A percentile compares a stretch with the other conserved stretches of the same genome.
These are phyloP conservation scores for Daldinia childiae DNA, from an alignment of 495 filamentous ascomycete species.

Conservation along the genomic window DNA sequence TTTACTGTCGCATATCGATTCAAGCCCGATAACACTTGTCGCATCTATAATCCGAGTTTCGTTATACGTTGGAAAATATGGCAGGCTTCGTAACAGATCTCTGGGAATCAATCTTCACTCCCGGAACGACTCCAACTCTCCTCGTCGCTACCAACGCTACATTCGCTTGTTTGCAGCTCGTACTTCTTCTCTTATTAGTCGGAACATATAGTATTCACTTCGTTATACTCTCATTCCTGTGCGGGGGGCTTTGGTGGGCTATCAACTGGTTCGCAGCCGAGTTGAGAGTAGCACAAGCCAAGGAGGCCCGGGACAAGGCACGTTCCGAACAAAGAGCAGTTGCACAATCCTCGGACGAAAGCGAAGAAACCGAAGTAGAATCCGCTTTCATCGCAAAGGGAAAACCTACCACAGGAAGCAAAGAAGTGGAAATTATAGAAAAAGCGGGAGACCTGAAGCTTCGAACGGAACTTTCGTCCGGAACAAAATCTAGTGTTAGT, in stretches of 20 bases:
- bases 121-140: constrained; percentile 86
- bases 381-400: constrained; percentile 44
- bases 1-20: constrained; percentile 36
- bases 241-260: constrained; percentile 83
- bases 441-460: constrained; percentile 54
- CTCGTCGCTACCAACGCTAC: constrained; percentile 89
- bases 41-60: constrained; percentile 32
- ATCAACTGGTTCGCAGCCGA: constrained; percentile 98
- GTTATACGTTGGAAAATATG: constrained; percentile 62
- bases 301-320: constrained; percentile 70
- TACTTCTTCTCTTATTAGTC: constrained; percentile 78
- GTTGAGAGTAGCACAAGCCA: constrained; percentile 69
- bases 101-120: constrained; percentile 91
- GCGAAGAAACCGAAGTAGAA: constrained; percentile 66
- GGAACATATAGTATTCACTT: constrained; percentile 92
- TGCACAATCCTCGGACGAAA: constrained; percentile 47
- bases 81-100: constrained; percentile 81
- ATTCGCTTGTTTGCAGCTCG: constrained; percentile 83
- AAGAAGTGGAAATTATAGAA: constrained; percentile 52
- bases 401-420: constrained; percentile 43
- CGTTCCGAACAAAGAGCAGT: constrained; percentile 49
- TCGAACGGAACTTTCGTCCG: constrained; percentile 44
- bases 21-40: constrained; percentile 22
- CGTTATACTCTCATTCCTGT: constrained; percentile 77
- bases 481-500: constrained; percentile 57